Evolutionary conservation across 148 eudicot species (phyloP).

Genomic region (Rheum nobile): DNA sequence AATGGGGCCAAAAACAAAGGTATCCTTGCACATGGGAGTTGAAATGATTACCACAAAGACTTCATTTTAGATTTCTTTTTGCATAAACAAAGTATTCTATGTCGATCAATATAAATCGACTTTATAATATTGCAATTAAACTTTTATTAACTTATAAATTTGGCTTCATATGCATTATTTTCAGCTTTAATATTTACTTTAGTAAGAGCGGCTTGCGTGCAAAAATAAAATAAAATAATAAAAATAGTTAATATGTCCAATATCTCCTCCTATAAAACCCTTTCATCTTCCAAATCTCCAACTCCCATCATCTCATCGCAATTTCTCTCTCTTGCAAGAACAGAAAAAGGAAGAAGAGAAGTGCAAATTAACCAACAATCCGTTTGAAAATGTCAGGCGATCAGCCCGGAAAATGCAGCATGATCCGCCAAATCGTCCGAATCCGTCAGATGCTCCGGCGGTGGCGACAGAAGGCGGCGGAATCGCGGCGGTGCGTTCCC

Average conservation of each 20-base stretch:
- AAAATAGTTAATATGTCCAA: too few species aligned
- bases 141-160: neutral
- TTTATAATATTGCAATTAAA: neutral
- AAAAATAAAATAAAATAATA: too few species aligned
- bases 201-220: neutral
- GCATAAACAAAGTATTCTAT: neutral
- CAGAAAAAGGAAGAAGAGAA: neutral
- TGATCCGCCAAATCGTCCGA: slow-evolving; percentile 43
- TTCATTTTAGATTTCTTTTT: neutral
- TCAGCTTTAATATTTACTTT: neutral
- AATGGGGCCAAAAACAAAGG: slow-evolving; percentile 3
- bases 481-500: slow-evolving; percentile 25
- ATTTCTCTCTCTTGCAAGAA: neutral
- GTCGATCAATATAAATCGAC: neutral
- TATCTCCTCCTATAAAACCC: neutral
- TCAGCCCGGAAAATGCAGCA: slow-evolving; percentile 12
- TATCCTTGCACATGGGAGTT: slow-evolving; percentile 1
- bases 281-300: neutral
- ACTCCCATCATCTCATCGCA: neutral
- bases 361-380: neutral
- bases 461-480: slow-evolving; percentile 55
- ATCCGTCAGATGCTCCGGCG: slow-evolving; percentile 56
- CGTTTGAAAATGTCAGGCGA: neutral
- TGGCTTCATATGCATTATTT: neutral
- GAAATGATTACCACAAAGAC: neutral